A percentile compares a stretch with the other conserved stretches of the same genome.
Evolutionary conservation across 257 asterid species (phyloP).

Genomic region (Solanum pinnatisectum): DNA sequence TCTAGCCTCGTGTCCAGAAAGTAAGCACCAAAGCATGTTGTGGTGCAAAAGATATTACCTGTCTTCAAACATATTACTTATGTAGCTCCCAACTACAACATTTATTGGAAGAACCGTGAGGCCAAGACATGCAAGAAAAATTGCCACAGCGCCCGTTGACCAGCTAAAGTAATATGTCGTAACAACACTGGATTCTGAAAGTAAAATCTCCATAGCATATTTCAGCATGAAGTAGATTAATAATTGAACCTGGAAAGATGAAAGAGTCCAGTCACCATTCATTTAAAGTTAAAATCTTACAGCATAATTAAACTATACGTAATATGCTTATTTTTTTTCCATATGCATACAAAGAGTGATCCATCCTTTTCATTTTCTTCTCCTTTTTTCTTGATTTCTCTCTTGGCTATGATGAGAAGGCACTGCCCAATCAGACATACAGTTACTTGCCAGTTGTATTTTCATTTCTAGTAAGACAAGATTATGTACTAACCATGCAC

Average conservation of each 20-base stretch:
- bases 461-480: not conserved
- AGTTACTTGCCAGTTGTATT: not conserved
- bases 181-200: constrained; percentile 92
- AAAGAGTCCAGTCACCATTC: not conserved
- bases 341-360: not conserved
- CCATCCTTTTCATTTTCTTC: not conserved
- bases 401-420: not conserved
- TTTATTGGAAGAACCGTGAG: constrained; percentile 91
- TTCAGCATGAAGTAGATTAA: constrained; percentile 96
- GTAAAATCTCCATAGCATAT: constrained; percentile 91
- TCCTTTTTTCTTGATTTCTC: not conserved
- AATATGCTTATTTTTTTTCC: not conserved
- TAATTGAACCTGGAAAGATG: constrained; percentile 74
- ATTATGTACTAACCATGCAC: not conserved
- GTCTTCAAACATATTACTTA: constrained; percentile 95
- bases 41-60: constrained; percentile 38
- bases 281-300: not conserved
- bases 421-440: not conserved
- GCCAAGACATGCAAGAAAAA: constrained; percentile 88
- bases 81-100: constrained; percentile 76
- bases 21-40: not conserved
- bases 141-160: constrained; percentile 81
- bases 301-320: not conserved
- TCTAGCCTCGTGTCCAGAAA: not conserved
- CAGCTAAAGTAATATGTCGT: constrained; percentile 81